Evolutionary conservation across 2,329 filamentous ascomycete species (phyloP).

Genomic region (Fusarium multiceps): DNA sequence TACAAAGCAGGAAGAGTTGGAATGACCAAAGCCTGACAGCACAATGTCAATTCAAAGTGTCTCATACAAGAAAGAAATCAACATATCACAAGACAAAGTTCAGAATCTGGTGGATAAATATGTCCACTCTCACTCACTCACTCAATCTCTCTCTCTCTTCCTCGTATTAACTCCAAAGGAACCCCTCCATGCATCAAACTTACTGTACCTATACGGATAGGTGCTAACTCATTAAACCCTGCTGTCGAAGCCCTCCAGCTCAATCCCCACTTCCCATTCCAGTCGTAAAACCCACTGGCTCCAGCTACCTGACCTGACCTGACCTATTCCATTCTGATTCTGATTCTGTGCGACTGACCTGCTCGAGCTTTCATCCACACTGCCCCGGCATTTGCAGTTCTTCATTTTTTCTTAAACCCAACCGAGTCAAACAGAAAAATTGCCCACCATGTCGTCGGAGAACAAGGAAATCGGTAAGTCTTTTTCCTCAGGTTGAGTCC

Average conservation of each 20-base stretch:
- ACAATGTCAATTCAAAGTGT: constrained; percentile 4
- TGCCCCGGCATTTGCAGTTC: constrained; percentile 37
- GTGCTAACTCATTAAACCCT: constrained; percentile 32
- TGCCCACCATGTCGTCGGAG: constrained; percentile 59
- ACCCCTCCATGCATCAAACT: constrained; percentile 25
- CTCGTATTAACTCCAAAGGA: neutral
- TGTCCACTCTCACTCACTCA: neutral
- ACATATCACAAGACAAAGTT: neutral
- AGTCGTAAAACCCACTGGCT: constrained; percentile 40
- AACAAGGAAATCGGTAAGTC: constrained; percentile 59
- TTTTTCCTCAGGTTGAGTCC: constrained; percentile 1
- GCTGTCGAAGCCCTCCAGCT: constrained; percentile 42
- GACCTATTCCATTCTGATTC: constrained; percentile 27
- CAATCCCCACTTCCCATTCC: constrained; percentile 41
- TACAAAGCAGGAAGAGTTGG: neutral
- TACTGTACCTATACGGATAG: neutral
- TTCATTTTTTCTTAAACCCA: constrained; percentile 33
- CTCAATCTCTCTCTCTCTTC: neutral
- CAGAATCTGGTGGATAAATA: neutral
- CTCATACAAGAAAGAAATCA: neutral
- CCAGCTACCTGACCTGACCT: constrained; percentile 4
- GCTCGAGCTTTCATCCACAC: constrained; percentile 41
- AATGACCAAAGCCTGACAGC: constrained; percentile 19
- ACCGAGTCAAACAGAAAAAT: constrained; percentile 35
- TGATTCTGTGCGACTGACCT: constrained; percentile 40